Conservation (phyloP, 2,329 filamentous ascomycete species). For the Talaromyces sp. region DNA sequence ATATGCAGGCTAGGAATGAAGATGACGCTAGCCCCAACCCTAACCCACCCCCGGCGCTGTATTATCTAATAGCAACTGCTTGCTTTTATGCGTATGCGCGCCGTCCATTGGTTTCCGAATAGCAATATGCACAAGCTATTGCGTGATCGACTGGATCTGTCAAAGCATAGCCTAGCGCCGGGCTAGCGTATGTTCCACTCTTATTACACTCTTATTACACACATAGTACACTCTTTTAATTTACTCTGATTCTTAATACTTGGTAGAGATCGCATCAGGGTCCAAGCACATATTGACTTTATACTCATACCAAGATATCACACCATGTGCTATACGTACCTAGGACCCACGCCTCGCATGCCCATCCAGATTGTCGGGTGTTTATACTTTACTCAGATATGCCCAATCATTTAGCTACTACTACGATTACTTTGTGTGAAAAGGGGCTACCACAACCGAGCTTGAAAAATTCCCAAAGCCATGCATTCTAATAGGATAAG, state of each 20-base stretch:
- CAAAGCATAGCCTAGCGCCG: conserved; percentile 1
- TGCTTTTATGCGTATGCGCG: background rate
- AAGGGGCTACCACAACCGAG: background rate
- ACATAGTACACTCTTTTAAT: background rate
- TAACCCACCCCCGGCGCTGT: background rate
- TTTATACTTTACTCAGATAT: background rate
- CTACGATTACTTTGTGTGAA: background rate
- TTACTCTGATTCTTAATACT: background rate
- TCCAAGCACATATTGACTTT: background rate
- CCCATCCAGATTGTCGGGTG: background rate
- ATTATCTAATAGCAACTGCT: background rate
- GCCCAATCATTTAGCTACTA: background rate
- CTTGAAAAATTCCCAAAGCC: conserved; percentile 10
- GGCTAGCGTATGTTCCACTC: background rate
- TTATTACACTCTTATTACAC: background rate
- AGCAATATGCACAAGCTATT: conserved; percentile 12
- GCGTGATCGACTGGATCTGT: conserved; percentile 5
- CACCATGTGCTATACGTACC: background rate
- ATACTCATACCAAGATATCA: background rate
- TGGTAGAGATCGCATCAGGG: background rate
- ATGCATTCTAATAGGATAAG: conserved; percentile 14
- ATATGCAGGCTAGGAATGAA: background rate
- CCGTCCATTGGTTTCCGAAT: background rate
- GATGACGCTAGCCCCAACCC: conserved; percentile 4
- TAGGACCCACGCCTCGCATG: background rate